Evolutionary conservation across 1,139 yeast genomes (phyloP).

Genomic region (Suhomyces bribrorum): DNA sequence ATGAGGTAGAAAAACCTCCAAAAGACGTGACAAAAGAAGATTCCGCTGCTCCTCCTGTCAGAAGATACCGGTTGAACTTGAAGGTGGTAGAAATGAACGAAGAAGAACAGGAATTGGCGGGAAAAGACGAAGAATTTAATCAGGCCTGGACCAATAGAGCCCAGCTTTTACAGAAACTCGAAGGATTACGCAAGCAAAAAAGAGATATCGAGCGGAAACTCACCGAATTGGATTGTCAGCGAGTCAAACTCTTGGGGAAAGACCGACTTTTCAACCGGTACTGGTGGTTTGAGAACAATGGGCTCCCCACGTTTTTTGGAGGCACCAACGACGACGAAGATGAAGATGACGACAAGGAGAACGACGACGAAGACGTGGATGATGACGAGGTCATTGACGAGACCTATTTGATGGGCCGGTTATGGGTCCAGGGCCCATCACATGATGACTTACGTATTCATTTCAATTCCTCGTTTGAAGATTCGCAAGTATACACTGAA

Average conservation of each 20-base stretch:
- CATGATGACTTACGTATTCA: slow-evolving; percentile 55
- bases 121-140: slow-evolving; percentile 47
- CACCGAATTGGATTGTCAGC: slow-evolving; percentile 71
- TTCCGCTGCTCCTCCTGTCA: slow-evolving; percentile 11
- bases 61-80: slow-evolving; percentile 33
- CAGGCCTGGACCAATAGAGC: slow-evolving; percentile 46
- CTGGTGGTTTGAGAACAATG: slow-evolving; percentile 95
- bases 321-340: slow-evolving; percentile 40
- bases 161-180: slow-evolving; percentile 41
- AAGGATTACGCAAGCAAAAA: slow-evolving; percentile 47
- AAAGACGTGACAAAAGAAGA: slow-evolving; percentile 5
- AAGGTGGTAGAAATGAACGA: slow-evolving; percentile 46
- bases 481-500: slow-evolving; percentile 17
- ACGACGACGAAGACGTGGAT: slow-evolving; percentile 34
- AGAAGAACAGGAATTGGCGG: slow-evolving; percentile 51
- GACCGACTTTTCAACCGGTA: slow-evolving; percentile 84
- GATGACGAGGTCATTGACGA: slow-evolving; percentile 49
- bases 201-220: slow-evolving; percentile 56
- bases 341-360: slow-evolving; percentile 39
- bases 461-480: slow-evolving; percentile 37
- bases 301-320: slow-evolving; percentile 63
- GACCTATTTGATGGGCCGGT: slow-evolving; percentile 78
- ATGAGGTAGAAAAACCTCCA: slow-evolving; percentile 6
- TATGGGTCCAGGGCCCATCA: slow-evolving; percentile 94
- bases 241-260: slow-evolving; percentile 75